Evolutionary conservation across 768 basidiomycete genomes (phyloP).

Genomic region (Boletus subparvulus): DNA sequence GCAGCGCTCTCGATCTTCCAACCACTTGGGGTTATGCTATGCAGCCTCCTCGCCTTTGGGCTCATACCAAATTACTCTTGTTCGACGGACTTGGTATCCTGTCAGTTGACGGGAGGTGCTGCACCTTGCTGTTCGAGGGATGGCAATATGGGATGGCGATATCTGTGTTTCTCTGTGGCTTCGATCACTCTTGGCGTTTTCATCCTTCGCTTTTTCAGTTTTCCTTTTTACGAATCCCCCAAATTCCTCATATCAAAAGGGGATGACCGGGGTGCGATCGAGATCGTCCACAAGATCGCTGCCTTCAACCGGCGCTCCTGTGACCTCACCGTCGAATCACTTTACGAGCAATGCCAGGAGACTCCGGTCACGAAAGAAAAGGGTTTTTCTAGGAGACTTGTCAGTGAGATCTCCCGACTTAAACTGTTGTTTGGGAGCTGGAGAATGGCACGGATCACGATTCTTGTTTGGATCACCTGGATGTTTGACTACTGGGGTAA

Average conservation of each 20-base stretch:
- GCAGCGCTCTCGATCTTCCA: slow-evolving; percentile 11
- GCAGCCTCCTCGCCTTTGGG: slow-evolving; percentile 6
- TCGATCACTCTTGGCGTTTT: slow-evolving; percentile 13
- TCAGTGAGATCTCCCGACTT: slow-evolving; percentile 10
- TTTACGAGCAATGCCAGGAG: slow-evolving; percentile 5
- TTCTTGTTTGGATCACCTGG: slow-evolving; percentile 14
- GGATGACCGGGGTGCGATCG: slow-evolving; percentile 12
- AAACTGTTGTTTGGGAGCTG: slow-evolving; percentile 13
- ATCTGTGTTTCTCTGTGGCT: slow-evolving; percentile 8
- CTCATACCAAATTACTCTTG: slow-evolving; percentile 18
- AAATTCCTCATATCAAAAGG: slow-evolving; percentile 15
- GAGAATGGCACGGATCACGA: slow-evolving; percentile 9
- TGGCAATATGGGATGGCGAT: slow-evolving; percentile 23
- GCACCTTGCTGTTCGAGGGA: slow-evolving; percentile 16
- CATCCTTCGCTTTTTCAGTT: slow-evolving; percentile 13
- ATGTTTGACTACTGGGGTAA: slow-evolving; percentile 17
- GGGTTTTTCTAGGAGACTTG: not conserved
- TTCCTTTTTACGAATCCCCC: slow-evolving; percentile 17
- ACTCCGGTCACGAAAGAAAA: not conserved
- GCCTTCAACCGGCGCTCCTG: slow-evolving; percentile 9
- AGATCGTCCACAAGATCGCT: slow-evolving; percentile 15
- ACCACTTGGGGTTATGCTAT: not conserved
- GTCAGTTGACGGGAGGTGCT: slow-evolving; percentile 9
- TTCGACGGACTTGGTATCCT: slow-evolving; percentile 7
- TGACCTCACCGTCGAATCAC: slow-evolving; percentile 16